These are phyloP conservation scores for Schwanniomyces occidentalis DNA, from an alignment of 805 yeast species.

Conservation along the genomic window DNA sequence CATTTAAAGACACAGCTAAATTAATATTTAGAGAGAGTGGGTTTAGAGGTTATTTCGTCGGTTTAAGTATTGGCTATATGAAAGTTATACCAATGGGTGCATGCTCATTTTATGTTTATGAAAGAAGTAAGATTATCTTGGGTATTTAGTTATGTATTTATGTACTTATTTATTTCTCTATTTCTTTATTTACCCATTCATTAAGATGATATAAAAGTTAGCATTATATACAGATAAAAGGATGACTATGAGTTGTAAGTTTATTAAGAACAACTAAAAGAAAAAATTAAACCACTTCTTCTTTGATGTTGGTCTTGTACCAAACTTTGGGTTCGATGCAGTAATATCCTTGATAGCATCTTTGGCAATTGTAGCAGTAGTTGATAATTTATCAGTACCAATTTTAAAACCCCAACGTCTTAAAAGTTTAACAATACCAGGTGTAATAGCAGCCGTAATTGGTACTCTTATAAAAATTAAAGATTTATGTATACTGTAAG, in stretches of 20 bases:
- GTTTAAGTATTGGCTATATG: conserved; percentile 90
- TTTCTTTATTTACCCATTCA: too few species aligned
- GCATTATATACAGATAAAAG: too few species aligned
- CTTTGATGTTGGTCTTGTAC: conserved; percentile 49
- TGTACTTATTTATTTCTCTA: conserved; percentile 8
- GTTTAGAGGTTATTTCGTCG: conserved; percentile 85
- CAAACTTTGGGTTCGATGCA: conserved; percentile 49
- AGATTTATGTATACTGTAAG: conserved; percentile 91
- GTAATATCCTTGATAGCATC: conserved; percentile 39
- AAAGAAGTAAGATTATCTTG: conserved; percentile 69
- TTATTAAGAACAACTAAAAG: conserved; percentile 47
- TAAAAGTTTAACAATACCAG: conserved; percentile 64
- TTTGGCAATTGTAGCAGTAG: conserved; percentile 36
- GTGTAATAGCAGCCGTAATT: conserved; percentile 88
- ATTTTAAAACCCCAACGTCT: conserved; percentile 80
- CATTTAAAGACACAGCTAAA: conserved; percentile 54
- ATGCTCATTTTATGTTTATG: conserved; percentile 92
- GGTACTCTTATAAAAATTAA: conserved; percentile 84
- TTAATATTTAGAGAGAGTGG: conserved; percentile 75
- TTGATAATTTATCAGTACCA: conserved; percentile 50
- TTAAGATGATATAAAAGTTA: too few species aligned
- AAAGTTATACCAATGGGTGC: conserved; percentile 98
- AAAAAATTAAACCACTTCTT: conserved; percentile 64
- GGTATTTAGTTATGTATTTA: conserved; percentile 47
- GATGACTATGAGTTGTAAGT: background rate